Conservation (phyloP, 352 stramenopile species). For the Pythium periplocum region DNA sequence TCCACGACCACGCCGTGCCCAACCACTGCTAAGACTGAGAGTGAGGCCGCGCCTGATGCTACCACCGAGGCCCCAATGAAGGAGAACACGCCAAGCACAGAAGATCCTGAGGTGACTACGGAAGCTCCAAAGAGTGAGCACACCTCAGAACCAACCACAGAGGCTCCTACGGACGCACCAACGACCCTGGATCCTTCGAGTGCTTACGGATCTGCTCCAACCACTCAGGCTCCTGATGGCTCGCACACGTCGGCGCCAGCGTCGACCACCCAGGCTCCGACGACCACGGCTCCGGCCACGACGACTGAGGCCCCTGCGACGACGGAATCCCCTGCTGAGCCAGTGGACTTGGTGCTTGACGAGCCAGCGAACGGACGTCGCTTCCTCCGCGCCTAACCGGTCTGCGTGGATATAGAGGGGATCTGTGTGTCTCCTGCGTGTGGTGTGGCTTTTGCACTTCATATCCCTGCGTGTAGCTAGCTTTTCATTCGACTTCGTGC, state of each 20-base stretch:
- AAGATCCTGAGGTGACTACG: no score
- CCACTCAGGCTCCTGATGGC: no score
- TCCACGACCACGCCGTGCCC: background rate
- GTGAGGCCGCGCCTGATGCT: background rate
- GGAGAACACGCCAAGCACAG: no score
- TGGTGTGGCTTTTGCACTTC: no score
- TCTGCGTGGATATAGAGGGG: no score
- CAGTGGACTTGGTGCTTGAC: background rate
- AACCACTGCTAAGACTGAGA: background rate
- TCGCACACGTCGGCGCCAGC: no score
- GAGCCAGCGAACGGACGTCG: background rate
- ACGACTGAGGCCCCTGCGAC: background rate
- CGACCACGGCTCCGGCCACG: background rate
- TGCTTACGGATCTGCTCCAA: no score
- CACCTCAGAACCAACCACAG: background rate
- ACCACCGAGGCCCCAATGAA: background rate
- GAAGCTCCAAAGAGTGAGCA: no score
- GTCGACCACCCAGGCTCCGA: no score
- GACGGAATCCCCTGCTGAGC: background rate
- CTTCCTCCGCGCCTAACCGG: slow-evolving; percentile 6
- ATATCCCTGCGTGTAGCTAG: no score
- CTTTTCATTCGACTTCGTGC: no score
- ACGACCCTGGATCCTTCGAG: background rate
- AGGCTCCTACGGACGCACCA: background rate
- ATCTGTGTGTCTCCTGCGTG: no score